Conservation (phyloP, 306 rosid genomes). For the Hippophae rhamnoides region DNA sequence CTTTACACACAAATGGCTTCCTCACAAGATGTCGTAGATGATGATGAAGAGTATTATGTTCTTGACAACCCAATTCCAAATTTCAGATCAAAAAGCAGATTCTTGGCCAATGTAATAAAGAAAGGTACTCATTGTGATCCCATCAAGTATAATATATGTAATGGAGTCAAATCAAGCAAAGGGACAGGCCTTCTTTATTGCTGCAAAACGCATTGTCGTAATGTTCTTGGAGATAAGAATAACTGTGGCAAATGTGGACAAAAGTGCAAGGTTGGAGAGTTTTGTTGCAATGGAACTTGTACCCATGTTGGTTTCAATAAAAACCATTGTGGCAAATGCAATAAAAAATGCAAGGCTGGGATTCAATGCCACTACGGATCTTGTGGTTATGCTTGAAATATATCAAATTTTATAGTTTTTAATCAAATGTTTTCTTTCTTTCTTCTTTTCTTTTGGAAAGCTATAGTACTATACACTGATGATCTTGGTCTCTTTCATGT, state of each 20-base stretch:
- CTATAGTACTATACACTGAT: neutral
- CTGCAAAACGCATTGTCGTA: constrained; percentile 57
- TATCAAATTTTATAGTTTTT: neutral
- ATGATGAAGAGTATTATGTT: constrained; percentile 23
- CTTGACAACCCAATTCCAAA: constrained; percentile 25
- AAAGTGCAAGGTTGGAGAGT: constrained; percentile 4
- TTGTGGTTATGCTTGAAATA: neutral
- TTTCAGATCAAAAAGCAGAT: constrained; percentile 35
- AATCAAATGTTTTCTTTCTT: neutral
- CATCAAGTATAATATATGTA: constrained; percentile 28
- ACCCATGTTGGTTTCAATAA: neutral
- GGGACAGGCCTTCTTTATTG: constrained; percentile 41
- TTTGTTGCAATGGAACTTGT: constrained; percentile 3
- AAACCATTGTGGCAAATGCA: constrained; percentile 1
- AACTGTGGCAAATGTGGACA: constrained; percentile 1
- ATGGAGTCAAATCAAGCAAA: constrained; percentile 40
- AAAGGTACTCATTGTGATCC: constrained; percentile 26
- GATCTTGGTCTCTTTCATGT: neutral
- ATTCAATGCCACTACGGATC: neutral
- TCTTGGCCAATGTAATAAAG: constrained; percentile 32
- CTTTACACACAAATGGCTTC: constrained; percentile 14
- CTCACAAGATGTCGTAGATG: constrained; percentile 11
- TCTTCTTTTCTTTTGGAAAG: neutral
- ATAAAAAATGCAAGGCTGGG: neutral
- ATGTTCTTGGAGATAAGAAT: constrained; percentile 41